Evolutionary conservation across 164 flowering plant species (phyloP).

Genomic region (Vitis vinifera): DNA sequence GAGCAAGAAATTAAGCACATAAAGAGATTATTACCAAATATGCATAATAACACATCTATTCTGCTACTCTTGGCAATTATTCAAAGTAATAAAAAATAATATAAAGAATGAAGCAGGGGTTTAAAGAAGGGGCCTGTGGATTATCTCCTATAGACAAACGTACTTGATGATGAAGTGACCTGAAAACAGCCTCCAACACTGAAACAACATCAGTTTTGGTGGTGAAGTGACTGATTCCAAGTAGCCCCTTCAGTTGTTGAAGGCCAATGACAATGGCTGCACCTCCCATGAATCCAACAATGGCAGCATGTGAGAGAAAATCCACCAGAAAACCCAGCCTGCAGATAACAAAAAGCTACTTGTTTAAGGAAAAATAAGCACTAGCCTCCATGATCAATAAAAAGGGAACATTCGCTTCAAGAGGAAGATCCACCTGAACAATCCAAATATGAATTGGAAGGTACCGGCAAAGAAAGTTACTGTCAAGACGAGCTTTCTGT

Average conservation of each 20-base stretch:
- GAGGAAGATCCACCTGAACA: constrained; percentile 46
- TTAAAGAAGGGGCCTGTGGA: too few species aligned
- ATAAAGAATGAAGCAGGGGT: neutral
- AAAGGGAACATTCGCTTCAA: neutral
- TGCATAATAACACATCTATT: too few species aligned
- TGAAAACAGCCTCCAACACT: constrained; percentile 48
- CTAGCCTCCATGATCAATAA: too few species aligned
- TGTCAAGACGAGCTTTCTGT: constrained; percentile 61
- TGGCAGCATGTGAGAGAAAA: constrained; percentile 87
- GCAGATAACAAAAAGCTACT: constrained; percentile 7
- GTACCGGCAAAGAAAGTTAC: constrained; percentile 80
- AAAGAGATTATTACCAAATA: neutral
- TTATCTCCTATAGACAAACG: constrained; percentile 10
- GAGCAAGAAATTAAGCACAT: neutral
- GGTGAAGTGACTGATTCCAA: constrained; percentile 70
- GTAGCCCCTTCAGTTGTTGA: constrained; percentile 79
- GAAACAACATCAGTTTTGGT: constrained; percentile 76
- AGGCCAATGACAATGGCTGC: constrained; percentile 90
- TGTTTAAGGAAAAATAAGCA: neutral
- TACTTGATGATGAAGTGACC: constrained; percentile 53
- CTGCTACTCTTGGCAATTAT: too few species aligned
- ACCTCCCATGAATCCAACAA: constrained; percentile 93
- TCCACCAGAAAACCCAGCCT: constrained; percentile 89
- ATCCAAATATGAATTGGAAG: constrained; percentile 72
- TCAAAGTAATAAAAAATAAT: neutral